phyloP scores from a whole-genome alignment of 495 filamentous ascomycete species.

The Penicillium argentinense region DNA sequence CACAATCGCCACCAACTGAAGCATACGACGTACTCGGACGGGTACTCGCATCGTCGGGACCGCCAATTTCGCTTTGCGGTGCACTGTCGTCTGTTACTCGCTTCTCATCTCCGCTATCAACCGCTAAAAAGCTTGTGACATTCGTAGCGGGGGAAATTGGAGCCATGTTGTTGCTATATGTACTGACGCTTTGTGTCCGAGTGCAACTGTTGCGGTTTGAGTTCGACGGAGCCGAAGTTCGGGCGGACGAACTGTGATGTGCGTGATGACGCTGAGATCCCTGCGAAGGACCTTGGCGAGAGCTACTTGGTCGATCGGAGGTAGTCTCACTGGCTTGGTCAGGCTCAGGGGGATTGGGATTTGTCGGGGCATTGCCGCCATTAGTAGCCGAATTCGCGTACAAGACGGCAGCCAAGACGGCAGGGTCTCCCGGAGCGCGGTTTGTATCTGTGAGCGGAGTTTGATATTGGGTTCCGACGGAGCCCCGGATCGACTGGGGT shows the following conservation, averaged over 20 bases:
- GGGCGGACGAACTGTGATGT: slow-evolving; percentile 38
- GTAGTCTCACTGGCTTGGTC: slow-evolving; percentile 22
- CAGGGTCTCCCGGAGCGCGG: slow-evolving; percentile 25
- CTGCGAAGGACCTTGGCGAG: slow-evolving; percentile 24
- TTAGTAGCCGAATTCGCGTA: slow-evolving; percentile 27
- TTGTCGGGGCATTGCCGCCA: slow-evolving; percentile 10
- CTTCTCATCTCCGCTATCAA: slow-evolving; percentile 50
- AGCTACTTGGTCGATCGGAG: slow-evolving; percentile 32
- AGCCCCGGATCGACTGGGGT: slow-evolving; percentile 16
- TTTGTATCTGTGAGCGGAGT: slow-evolving; percentile 15
- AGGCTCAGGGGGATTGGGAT: slow-evolving; percentile 8
- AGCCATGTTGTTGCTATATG: slow-evolving; percentile 46
- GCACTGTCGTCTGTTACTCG: slow-evolving; percentile 30
- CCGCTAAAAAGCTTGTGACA: slow-evolving; percentile 51
- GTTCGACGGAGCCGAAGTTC: slow-evolving; percentile 35
- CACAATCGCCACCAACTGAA: slow-evolving; percentile 18
- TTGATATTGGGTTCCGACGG: slow-evolving; percentile 16
- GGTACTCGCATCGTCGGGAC: slow-evolving; percentile 28
- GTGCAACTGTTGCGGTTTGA: slow-evolving; percentile 46
- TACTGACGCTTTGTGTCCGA: slow-evolving; percentile 44
- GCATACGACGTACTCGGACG: slow-evolving; percentile 33
- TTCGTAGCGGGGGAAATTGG: slow-evolving; percentile 51
- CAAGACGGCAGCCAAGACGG: slow-evolving; percentile 33
- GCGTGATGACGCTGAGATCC: slow-evolving; percentile 34
- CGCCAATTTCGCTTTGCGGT: slow-evolving; percentile 27